These are phyloP conservation scores for Calonectria pauciramosa DNA, from an alignment of 2,329 filamentous ascomycete genomes.

Conservation along the genomic window DNA sequence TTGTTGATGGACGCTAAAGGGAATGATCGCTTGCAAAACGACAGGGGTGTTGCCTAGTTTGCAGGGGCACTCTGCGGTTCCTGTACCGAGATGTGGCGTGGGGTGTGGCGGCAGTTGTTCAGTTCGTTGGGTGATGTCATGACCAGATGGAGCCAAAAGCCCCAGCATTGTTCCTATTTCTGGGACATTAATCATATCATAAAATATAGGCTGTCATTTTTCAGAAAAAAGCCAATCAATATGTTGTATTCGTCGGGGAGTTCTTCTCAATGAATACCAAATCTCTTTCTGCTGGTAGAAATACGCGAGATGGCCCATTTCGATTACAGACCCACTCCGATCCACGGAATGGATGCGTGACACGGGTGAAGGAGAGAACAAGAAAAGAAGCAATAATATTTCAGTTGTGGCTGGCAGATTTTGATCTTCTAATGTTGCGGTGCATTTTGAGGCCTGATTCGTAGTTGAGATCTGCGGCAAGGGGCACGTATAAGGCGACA, in stretches of 20 bases:
- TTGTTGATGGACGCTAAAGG: not conserved
- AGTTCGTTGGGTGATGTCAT: not conserved
- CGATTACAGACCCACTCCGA: not conserved
- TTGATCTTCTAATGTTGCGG: not conserved
- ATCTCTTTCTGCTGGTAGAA: not conserved
- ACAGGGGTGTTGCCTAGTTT: not conserved
- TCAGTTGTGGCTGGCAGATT: not conserved
- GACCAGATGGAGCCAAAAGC: not conserved
- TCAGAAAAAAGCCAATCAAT: not conserved
- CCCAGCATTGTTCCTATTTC: not conserved
- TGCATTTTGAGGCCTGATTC: not conserved
- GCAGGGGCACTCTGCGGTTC: not conserved
- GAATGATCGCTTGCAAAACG: not conserved
- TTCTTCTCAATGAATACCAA: not conserved
- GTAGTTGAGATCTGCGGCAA: not conserved
- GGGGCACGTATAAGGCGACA: not conserved
- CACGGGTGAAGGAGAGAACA: not conserved
- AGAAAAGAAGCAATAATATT: not conserved
- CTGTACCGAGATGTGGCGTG: not conserved
- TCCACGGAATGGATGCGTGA: not conserved
- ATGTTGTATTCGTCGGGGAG: not conserved
- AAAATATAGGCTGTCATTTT: not conserved
- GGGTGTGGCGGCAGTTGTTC: not conserved
- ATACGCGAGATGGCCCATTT: not conserved
- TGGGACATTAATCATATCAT: not conserved